Evolutionary conservation across 495 filamentous ascomycete genomes (phyloP).

Genomic region (Penicillium macrosclerotiorum): DNA sequence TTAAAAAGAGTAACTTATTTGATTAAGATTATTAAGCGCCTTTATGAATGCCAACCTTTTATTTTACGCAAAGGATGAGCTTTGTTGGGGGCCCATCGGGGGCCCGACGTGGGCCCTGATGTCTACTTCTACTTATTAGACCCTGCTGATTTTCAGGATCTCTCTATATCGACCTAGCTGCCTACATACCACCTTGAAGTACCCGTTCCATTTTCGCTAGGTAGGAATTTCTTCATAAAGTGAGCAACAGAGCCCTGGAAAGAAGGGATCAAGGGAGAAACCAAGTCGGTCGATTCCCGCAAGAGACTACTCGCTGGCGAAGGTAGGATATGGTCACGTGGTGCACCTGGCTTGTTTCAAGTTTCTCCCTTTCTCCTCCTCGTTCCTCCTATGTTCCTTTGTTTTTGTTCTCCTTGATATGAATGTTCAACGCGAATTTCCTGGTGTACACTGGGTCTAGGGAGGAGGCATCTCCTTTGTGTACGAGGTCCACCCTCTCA

Average conservation of each 20-base stretch:
- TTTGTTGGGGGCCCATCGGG: no score
- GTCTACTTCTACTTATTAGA: no score
- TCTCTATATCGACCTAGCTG: no score
- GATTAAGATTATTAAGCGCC: no score
- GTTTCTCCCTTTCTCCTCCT: background rate
- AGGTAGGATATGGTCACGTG: background rate
- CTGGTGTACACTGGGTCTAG: constrained; percentile 29
- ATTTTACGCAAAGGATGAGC: no score
- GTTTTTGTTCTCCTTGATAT: constrained; percentile 10
- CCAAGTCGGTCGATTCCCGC: background rate
- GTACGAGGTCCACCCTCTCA: constrained; percentile 33
- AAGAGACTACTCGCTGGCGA: background rate
- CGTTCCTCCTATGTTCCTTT: constrained; percentile 1
- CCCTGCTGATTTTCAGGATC: no score
- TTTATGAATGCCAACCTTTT: no score
- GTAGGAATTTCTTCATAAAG: no score
- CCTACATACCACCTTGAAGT: no score
- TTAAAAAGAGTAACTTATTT: no score
- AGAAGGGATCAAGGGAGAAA: background rate
- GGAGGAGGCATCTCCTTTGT: constrained; percentile 27
- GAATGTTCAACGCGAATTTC: constrained; percentile 23
- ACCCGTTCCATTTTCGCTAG: no score
- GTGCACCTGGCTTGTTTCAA: background rate
- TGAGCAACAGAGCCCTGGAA: background rate
- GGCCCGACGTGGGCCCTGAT: no score